A percentile compares a stretch with the other conserved stretches of the same genome.
Conservation (phyloP, 306 rosid species). For the Astragalus glycyphyllos region DNA sequence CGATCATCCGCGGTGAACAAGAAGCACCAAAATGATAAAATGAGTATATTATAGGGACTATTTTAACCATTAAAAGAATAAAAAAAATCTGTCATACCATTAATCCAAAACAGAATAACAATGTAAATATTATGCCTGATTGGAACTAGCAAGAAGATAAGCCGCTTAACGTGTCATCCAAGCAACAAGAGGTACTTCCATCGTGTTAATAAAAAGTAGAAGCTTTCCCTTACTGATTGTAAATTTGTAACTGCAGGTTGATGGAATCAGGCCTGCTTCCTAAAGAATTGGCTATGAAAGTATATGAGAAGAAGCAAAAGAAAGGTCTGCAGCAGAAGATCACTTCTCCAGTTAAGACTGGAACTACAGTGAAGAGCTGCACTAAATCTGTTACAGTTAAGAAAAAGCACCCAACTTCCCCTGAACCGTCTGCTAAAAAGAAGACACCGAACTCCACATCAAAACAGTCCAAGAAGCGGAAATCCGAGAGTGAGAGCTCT, state of each 20-base stretch:
- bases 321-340: slow-evolving; percentile 53
- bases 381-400: slow-evolving; percentile 52
- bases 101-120: background rate
- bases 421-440: slow-evolving; percentile 50
- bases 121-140: slow-evolving; percentile 1
- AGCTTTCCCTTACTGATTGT: slow-evolving; percentile 21
- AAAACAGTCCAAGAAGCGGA: slow-evolving; percentile 67
- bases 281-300: slow-evolving; percentile 66
- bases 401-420: slow-evolving; percentile 49
- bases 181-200: slow-evolving; percentile 15
- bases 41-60: no score
- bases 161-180: slow-evolving; percentile 14
- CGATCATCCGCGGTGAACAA: no score
- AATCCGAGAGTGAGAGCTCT: slow-evolving; percentile 50
- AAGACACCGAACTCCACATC: slow-evolving; percentile 44
- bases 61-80: no score
- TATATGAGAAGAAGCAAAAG: slow-evolving; percentile 69
- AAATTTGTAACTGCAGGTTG: slow-evolving; percentile 67
- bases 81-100: no score
- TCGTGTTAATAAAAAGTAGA: background rate
- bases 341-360: slow-evolving; percentile 58
- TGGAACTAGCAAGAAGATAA: slow-evolving; percentile 3
- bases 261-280: slow-evolving; percentile 92
- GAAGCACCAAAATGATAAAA: no score
- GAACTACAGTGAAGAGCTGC: slow-evolving; percentile 46